Evolutionary conservation across 2,329 filamentous ascomycete genomes (phyloP).

Genomic region (Fusarium sp.): DNA sequence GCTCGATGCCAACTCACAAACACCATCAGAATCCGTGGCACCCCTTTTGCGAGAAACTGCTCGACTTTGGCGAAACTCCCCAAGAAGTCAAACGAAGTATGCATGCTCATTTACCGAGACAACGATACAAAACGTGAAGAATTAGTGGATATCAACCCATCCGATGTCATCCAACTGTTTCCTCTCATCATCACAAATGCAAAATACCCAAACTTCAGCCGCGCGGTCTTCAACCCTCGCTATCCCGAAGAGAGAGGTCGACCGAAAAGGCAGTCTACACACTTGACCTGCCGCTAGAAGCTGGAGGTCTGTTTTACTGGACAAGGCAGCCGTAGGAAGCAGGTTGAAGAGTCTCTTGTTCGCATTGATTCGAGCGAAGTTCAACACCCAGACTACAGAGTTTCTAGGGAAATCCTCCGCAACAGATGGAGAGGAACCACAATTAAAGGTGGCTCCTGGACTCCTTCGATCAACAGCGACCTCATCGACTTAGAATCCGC

Average conservation of each 20-base stretch:
- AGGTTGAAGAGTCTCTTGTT: constrained; percentile 55
- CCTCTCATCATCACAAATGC: constrained; percentile 69
- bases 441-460: constrained; percentile 53
- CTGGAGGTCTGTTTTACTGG: constrained; percentile 48
- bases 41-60: constrained; percentile 54
- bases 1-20: constrained; percentile 47
- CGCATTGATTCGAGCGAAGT: constrained; percentile 53
- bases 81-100: constrained; percentile 59
- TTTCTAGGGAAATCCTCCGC: constrained; percentile 52
- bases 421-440: constrained; percentile 51
- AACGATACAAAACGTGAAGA: constrained; percentile 46
- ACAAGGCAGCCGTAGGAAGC: constrained; percentile 40
- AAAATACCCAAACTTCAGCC: constrained; percentile 56
- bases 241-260: constrained; percentile 21
- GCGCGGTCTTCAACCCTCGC: constrained; percentile 42
- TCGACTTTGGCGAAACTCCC: constrained; percentile 55
- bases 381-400: constrained; percentile 45
- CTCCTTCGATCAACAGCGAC: constrained; percentile 7
- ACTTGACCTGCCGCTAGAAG: constrained; percentile 68
- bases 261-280: constrained; percentile 49
- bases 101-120: constrained; percentile 54
- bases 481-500: constrained; percentile 46
- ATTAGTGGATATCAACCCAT: constrained; percentile 58
- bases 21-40: constrained; percentile 54
- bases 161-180: constrained; percentile 57